Evolutionary conservation across 139 green algal species (phyloP), one percentile per base, ranked within the genome.

Genomic region (Micromonas pusilla): DNA sequence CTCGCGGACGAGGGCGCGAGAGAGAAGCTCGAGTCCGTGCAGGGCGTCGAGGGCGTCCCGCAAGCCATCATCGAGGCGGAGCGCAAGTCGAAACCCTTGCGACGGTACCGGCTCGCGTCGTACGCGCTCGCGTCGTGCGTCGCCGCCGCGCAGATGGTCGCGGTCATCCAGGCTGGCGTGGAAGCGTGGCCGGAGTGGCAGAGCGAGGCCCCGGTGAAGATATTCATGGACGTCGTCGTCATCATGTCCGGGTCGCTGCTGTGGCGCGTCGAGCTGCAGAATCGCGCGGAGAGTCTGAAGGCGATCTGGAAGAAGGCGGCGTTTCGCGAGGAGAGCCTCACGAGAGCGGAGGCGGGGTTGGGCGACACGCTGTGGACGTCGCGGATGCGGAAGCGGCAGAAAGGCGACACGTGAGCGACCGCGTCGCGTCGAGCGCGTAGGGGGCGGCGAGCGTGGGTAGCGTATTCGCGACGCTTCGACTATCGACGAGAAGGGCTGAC

Each of bases 41-140:
- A 70, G 21, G 72, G 72, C 52, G 72, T 34, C 6, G 72, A 78
- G 62, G 26, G 26, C n/a, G 72, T 78, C 1, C 72, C 72, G 4
- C 72, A 70, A n/a, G 33, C 33, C 1, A 78, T 78, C 1, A 78
- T 78, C 26, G 72, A 78, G 34, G 72, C 72, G 25, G 72, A 78
- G 72, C n/a, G 72, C 0, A 70, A 68, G 21, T 20, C 72, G 5
- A 32, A 30, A 3, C 72, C 72, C 2, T 30, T 78, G n/a, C 52
- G 72, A 2, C 36, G 72, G 0, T 63, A 33, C 3, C 21, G 72
- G n/a, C 62, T 78, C 1, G 72, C 23, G 3, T 26, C 31, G 52
- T 78, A 78, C 26, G 72, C 72, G 31, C 33, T 78, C 2, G 6
- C 33, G 0, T 36, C 54, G 31, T 66, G 20, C 32, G 54, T 62